phyloP scores from a whole-genome alignment of 192 early-diverging fungal species.

The Fimicolochytrium jonesii region DNA sequence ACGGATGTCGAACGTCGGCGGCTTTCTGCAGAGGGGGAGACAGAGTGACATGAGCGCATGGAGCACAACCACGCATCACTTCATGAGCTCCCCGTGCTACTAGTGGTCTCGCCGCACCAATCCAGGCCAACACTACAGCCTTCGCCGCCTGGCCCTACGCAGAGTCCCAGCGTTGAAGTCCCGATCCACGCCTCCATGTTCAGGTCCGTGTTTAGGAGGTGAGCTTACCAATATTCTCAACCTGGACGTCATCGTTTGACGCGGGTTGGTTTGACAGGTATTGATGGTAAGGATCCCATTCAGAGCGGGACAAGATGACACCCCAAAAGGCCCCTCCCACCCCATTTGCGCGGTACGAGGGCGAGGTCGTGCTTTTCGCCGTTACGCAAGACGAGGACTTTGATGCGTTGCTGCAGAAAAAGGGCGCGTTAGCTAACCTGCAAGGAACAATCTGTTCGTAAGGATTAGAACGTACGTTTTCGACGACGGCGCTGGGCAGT shows the following conservation, averaged over 20 bases:
- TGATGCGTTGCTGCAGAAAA: slow-evolving; percentile 21
- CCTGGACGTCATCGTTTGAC: neutral
- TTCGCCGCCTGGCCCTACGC: neutral
- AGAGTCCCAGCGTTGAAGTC: neutral
- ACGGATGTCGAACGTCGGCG: no score
- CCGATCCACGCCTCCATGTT: neutral
- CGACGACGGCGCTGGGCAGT: slow-evolving; percentile 2
- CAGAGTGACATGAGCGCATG: no score
- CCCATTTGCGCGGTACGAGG: slow-evolving; percentile 39
- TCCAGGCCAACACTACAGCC: neutral
- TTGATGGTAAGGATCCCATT: no score
- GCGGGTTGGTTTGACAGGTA: neutral
- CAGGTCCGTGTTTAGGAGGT: neutral
- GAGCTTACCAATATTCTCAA: neutral
- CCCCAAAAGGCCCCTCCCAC: slow-evolving; percentile 45
- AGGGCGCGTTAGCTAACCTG: neutral
- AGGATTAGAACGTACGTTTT: slow-evolving; percentile 24
- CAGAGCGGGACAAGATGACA: slow-evolving; percentile 12
- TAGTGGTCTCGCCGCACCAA: neutral
- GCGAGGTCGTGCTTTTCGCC: neutral
- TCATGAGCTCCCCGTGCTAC: neutral
- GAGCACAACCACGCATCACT: neutral
- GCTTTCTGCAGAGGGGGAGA: neutral
- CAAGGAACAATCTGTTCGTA: neutral
- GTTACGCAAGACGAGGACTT: slow-evolving; percentile 23